phyloP scores from a whole-genome alignment of 495 filamentous ascomycete genomes.

The Xylaria acuta region DNA sequence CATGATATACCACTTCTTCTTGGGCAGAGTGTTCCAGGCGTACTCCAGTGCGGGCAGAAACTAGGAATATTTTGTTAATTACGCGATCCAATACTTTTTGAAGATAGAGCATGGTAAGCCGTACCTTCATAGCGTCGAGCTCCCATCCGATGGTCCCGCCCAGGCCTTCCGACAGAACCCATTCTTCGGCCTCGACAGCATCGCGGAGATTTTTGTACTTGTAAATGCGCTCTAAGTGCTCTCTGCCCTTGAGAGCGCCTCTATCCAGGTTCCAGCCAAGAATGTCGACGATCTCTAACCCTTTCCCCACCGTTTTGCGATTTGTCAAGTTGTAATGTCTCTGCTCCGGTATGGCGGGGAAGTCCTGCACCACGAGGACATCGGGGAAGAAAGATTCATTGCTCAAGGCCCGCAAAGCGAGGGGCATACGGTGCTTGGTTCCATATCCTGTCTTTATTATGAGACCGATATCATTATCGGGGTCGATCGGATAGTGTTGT shows the following conservation, averaged over 20 bases:
- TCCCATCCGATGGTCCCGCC: constrained; percentile 53
- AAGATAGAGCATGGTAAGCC: background rate
- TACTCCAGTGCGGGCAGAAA: constrained; percentile 53
- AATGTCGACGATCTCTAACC: constrained; percentile 39
- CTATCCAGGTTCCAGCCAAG: constrained; percentile 42
- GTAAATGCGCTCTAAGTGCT: constrained; percentile 35
- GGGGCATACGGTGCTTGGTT: constrained; percentile 43
- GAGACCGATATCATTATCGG: constrained; percentile 45
- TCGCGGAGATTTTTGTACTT: constrained; percentile 47
- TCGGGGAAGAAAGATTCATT: constrained; percentile 38
- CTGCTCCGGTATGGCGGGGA: constrained; percentile 36
- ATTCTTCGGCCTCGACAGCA: constrained; percentile 45
- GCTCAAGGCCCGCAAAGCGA: constrained; percentile 47
- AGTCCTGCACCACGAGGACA: constrained; percentile 52
- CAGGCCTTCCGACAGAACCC: constrained; percentile 41
- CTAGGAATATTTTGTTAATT: constrained; percentile 34
- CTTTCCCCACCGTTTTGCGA: constrained; percentile 33
- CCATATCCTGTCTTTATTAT: constrained; percentile 57
- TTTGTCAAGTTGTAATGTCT: constrained; percentile 31
- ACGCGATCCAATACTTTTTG: background rate
- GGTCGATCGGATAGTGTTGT: constrained; percentile 42
- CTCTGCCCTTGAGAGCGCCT: constrained; percentile 37
- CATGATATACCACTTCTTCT: constrained; percentile 58
- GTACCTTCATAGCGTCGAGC: constrained; percentile 56
- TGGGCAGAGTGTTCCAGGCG: constrained; percentile 46